Conservation (phyloP, 108 stramenopile species). For the Schizochytrium sp. region DNA sequence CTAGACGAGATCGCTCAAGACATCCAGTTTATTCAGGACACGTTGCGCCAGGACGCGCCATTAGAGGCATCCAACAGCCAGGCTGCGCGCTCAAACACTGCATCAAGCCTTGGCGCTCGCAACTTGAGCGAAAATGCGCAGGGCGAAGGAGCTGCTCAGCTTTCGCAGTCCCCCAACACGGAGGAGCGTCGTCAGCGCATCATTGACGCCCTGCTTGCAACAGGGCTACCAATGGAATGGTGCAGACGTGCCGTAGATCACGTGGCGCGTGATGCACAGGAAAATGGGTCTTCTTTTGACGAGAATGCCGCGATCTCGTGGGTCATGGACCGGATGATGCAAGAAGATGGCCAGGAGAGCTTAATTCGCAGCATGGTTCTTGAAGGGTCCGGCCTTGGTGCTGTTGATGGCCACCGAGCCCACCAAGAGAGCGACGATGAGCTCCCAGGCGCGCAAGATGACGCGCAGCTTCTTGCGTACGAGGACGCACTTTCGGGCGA, state of each 20-base stretch:
- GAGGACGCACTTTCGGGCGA: not conserved
- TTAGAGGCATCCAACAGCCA: too few relatives aligned
- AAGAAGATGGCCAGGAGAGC: constrained; percentile 11
- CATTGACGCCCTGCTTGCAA: constrained; percentile 35
- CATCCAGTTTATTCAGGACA: not conserved
- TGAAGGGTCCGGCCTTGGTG: not conserved
- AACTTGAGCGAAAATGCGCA: not conserved
- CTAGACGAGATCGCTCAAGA: not conserved
- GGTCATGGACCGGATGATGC: constrained; percentile 44
- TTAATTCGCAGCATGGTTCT: not conserved
- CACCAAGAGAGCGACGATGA: not conserved
- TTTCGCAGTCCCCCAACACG: not conserved
- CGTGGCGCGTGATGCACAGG: not conserved
- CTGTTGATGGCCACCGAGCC: not conserved
- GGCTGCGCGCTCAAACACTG: too few relatives aligned
- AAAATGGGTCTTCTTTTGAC: constrained; percentile 15
- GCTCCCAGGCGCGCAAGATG: not conserved
- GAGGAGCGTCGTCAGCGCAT: constrained; percentile 34
- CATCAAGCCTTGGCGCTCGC: not conserved
- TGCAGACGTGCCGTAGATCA: constrained; percentile 37
- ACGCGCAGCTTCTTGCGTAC: not conserved
- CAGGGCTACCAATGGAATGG: constrained; percentile 45
- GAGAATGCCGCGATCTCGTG: constrained; percentile 44
- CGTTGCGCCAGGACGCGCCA: not conserved
- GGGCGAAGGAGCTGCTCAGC: too few relatives aligned